Evolutionary conservation across 2,329 filamentous ascomycete genomes (phyloP).

Genomic region (Talaromyces sp.): DNA sequence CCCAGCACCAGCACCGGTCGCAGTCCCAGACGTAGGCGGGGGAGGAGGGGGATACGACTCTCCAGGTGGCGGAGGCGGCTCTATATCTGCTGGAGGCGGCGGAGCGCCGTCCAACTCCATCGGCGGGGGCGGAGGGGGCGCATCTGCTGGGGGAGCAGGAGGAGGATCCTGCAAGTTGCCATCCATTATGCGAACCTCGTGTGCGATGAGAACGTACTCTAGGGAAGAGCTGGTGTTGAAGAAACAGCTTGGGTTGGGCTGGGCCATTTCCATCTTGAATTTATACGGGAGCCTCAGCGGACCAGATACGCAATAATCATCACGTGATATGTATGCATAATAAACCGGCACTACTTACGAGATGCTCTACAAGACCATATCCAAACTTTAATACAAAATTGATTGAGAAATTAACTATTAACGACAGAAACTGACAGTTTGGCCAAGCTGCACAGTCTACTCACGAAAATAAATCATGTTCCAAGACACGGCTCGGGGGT

Average conservation of each 20-base stretch:
- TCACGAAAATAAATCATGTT: slow-evolving; percentile 4
- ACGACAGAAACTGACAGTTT: not conserved
- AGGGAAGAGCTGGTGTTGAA: not conserved
- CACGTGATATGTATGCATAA: slow-evolving; percentile 17
- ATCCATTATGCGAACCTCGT: slow-evolving; percentile 25
- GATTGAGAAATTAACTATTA: not conserved
- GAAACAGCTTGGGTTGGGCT: not conserved
- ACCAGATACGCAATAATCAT: slow-evolving; percentile 14
- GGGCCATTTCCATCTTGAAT: slow-evolving; percentile 19
- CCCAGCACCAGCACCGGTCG: too few species aligned
- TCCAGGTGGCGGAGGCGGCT: slow-evolving; percentile 40
- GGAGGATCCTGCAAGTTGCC: slow-evolving; percentile 33
- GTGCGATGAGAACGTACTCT: not conserved
- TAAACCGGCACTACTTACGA: too few species aligned
- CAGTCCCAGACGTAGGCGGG: slow-evolving; percentile 20
- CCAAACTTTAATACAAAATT: not conserved
- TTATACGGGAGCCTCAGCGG: slow-evolving; percentile 20
- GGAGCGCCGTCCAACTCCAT: slow-evolving; percentile 40
- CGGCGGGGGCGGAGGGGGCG: slow-evolving; percentile 37
- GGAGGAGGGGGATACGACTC: slow-evolving; percentile 37
- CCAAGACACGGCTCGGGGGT: not conserved
- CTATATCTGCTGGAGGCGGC: slow-evolving; percentile 36
- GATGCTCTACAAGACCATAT: not conserved
- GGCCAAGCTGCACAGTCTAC: slow-evolving; percentile 6
- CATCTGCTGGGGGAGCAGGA: slow-evolving; percentile 40